These are phyloP conservation scores for Zoysia pacifica DNA, from an alignment of 176 grass and related monocot species.

Conservation along the genomic window DNA sequence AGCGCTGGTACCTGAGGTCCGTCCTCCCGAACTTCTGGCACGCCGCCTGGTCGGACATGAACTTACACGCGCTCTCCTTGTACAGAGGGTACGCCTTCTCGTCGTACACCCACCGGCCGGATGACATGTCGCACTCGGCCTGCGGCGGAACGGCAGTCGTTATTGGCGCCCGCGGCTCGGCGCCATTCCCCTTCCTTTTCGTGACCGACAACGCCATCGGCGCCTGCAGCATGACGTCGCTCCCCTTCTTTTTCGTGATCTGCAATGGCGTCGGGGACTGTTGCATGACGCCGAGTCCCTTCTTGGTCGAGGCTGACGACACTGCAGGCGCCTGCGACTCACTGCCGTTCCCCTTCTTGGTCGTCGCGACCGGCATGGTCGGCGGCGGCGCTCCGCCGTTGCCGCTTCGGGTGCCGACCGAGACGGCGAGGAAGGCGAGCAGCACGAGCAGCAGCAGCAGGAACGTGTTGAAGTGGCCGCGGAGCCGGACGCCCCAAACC, in stretches of 20 bases:
- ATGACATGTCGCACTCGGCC: conserved; percentile 57
- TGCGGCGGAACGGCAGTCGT: too few relatives aligned
- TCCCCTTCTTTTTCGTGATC: not conserved
- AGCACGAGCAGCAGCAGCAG: conserved; percentile 48
- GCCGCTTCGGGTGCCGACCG: conserved; percentile 23
- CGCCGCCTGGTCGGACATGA: conserved; percentile 80
- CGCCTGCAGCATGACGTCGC: too few relatives aligned
- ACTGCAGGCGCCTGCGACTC: not conserved
- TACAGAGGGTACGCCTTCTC: conserved; percentile 57
- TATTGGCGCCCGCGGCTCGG: too few relatives aligned
- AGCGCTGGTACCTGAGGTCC: conserved; percentile 58
- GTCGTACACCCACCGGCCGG: conserved; percentile 75
- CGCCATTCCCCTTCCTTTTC: too few relatives aligned
- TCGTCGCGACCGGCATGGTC: not conserved
- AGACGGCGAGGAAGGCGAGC: conserved; percentile 41
- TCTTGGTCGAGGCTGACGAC: not conserved
- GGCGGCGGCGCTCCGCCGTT: not conserved
- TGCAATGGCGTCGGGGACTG: not conserved
- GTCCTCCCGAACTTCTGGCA: conserved; percentile 77
- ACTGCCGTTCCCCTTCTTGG: not conserved
- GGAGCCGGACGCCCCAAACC: conserved; percentile 36
- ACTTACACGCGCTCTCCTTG: conserved; percentile 67
- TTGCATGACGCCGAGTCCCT: not conserved
- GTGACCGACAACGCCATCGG: too few relatives aligned
- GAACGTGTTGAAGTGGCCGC: conserved; percentile 52